phyloP scores from a whole-genome alignment of 2,329 filamentous ascomycete genomes.

The Fusarium pilosicola region DNA sequence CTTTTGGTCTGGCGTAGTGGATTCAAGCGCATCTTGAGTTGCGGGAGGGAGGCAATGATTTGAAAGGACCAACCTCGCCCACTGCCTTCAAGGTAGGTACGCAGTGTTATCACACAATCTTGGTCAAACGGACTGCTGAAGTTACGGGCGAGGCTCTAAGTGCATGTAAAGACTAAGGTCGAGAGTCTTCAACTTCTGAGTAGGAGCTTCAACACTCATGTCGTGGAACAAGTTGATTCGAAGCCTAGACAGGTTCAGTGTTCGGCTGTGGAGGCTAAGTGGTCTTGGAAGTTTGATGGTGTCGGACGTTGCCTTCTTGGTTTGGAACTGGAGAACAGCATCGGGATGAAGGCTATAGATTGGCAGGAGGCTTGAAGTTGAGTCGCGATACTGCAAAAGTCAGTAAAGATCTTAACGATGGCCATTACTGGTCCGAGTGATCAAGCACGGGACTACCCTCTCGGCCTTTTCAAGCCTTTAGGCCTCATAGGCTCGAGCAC shows the following conservation, averaged over 20 bases:
- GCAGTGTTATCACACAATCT: not conserved
- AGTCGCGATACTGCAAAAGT: not conserved
- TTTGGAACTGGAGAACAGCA: not conserved
- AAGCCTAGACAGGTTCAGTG: not conserved
- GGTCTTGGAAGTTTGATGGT: not conserved
- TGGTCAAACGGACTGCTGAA: not conserved
- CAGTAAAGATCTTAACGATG: not conserved
- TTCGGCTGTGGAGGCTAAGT: not conserved
- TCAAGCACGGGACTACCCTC: not conserved
- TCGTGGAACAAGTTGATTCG: fast-evolving
- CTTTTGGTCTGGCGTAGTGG: not conserved
- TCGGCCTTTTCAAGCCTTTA: no score
- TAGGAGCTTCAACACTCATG: not conserved
- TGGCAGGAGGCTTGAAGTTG: not conserved
- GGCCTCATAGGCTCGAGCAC: no score
- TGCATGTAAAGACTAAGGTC: not conserved
- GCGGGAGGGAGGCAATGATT: not conserved
- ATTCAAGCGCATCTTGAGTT: not conserved
- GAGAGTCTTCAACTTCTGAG: not conserved
- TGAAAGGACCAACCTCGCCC: not conserved
- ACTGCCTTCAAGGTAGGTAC: not conserved
- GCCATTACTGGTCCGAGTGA: no score
- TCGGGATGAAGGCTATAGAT: not conserved
- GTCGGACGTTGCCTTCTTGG: no score
- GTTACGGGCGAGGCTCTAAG: not conserved